Evolutionary conservation across 176 grass and related monocot species (phyloP), one percentile per base, ranked within the genome.

Genomic region (Aegilops sharonensis): DNA sequence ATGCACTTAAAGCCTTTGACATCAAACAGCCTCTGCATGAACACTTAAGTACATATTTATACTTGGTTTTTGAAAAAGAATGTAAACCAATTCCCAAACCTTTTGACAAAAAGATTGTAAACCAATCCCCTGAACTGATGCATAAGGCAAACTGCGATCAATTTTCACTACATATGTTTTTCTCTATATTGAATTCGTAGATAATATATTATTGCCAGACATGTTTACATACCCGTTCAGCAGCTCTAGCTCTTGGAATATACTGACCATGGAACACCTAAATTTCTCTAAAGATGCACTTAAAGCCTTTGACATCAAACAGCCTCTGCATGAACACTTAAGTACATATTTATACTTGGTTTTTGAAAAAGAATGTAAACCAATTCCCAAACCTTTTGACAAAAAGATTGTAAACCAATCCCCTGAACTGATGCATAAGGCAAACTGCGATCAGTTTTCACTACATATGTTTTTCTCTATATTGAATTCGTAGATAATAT

Each of bases 221-320:
- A 14, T 64, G 27, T 14, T 27, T 64, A 20, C 76, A 68, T 91
- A 91, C 89, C 85, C 76, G 60, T 84, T 80, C 17, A 75, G 81
- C 62, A 20, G 81, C 89, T 84, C 48, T 60, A 11, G 56, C 83
- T 80, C 85, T 67, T 76, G 29, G 9, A 31, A 57, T 15, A 57
- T 20, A 35, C 21, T 68, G 45, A 14, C n/a, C 83, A 77, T 9
- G 35, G 21, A 77, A 13, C 27, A 85, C 14, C 40, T 24, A 9
- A 50, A 18, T 35, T 84, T 24, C 27, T n/a, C 23, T 27, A 85
- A 31, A 68, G 5, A 68, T 36, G 43, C 21, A 67, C 14, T 64
- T 77, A 32, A 54, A 76, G 15, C 47, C 25, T 76, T 76, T 68
- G 43, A 29, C 21, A 56, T 48, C 37, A 17, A 67, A 56, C 21